Conservation (phyloP, 2,329 filamentous ascomycete species). For the Alternaria gaisen region DNA sequence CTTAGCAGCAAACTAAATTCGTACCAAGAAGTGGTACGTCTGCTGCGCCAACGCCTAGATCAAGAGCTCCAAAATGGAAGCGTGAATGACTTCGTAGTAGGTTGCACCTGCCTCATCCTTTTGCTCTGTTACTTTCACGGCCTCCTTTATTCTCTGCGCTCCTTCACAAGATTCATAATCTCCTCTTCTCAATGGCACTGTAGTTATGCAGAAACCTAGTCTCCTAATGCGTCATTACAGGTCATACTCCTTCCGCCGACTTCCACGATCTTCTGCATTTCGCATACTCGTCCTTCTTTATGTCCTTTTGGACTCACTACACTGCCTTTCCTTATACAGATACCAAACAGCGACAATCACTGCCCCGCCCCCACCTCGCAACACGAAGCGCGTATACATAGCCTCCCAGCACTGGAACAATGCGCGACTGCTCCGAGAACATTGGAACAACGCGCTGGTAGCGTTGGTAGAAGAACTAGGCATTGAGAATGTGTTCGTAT, state of each 20-base stretch:
- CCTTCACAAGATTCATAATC: background rate
- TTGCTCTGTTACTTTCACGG: background rate
- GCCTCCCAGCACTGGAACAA: conserved; percentile 75
- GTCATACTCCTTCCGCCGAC: conserved; percentile 29
- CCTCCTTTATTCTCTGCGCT: background rate
- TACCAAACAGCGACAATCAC: conserved; percentile 25
- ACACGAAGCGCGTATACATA: conserved; percentile 65
- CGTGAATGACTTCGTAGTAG: background rate
- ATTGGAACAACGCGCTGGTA: conserved; percentile 71
- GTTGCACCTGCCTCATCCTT: conserved; percentile 4
- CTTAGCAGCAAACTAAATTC: conserved; percentile 10
- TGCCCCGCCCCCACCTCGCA: conserved; percentile 24
- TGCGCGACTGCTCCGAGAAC: conserved; percentile 65
- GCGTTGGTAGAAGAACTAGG: conserved; percentile 66
- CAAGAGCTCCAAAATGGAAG: background rate
- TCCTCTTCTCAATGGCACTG: background rate
- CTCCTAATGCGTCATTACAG: conserved; percentile 26
- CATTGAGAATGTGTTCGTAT: conserved; percentile 71
- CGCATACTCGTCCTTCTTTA: conserved; percentile 31
- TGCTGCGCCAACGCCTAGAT: conserved; percentile 1
- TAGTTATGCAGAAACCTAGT: background rate
- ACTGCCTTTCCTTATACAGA: conserved; percentile 29
- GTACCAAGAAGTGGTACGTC: conserved; percentile 6
- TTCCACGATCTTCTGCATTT: conserved; percentile 28
- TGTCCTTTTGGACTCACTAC: conserved; percentile 31